Evolutionary conservation across 108 stramenopile species (phyloP).

Genomic region (Pelagomonas calceolata): DNA sequence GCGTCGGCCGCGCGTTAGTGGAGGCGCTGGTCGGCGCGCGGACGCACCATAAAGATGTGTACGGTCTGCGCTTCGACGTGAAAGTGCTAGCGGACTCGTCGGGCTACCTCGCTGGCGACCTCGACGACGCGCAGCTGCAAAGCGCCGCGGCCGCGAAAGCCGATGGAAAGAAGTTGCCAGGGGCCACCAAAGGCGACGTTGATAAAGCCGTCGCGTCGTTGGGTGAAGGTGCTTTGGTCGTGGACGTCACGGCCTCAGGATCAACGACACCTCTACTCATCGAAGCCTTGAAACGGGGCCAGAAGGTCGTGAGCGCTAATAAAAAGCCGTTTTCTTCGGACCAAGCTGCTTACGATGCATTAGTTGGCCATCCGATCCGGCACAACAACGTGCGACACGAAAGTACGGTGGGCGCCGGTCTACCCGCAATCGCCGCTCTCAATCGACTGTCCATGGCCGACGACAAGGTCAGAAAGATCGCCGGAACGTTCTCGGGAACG

Average conservation of each 20-base stretch:
- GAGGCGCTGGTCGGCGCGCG: no score
- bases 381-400: conserved; percentile 29
- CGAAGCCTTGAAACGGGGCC: conserved; percentile 22
- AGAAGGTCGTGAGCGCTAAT: conserved; percentile 35
- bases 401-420: conserved; percentile 45
- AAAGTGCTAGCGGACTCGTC: no score
- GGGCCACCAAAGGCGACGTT: no score
- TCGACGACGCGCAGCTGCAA: no score
- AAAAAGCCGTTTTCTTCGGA: conserved; percentile 38
- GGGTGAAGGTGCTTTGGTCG: conserved; percentile 22
- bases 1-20: no score
- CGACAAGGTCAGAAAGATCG: conserved; percentile 32
- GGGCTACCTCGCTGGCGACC: no score
- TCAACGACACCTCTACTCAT: conserved; percentile 24
- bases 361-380: conserved; percentile 13
- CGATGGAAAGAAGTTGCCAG: no score
- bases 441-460: conserved; percentile 33
- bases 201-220: no score
- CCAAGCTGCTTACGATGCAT: conserved; percentile 25
- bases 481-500: conserved; percentile 42
- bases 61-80: no score
- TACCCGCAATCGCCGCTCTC: conserved; percentile 40
- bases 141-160: no score
- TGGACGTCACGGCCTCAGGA: conserved; percentile 33
- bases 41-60: no score